A percentile compares a stretch with the other conserved stretches of the same genome.
These are phyloP conservation scores for Mycena albidolilacea DNA, from an alignment of 768 basidiomycete species.

Conservation along the genomic window DNA sequence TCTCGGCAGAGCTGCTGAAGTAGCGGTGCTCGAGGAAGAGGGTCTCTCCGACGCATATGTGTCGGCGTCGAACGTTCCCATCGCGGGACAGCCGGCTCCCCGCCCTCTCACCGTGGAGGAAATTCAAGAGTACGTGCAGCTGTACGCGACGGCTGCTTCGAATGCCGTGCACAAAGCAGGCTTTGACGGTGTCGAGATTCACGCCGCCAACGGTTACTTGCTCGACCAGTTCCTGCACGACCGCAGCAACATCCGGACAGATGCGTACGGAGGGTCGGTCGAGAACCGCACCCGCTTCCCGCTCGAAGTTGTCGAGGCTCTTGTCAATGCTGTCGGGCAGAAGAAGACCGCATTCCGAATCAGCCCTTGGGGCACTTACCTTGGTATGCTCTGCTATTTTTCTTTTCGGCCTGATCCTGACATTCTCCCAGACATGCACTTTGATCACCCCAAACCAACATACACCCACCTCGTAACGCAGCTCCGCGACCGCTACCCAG, in stretches of 20 bases:
- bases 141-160: too few species aligned
- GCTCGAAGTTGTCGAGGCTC: neutral
- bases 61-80: neutral
- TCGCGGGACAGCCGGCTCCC: neutral
- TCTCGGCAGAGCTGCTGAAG: too few species aligned
- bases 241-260: neutral
- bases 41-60: neutral
- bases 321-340: constrained; percentile 14
- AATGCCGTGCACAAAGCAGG: too few species aligned
- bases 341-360: constrained; percentile 54
- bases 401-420: constrained; percentile 18
- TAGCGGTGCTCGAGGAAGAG: neutral
- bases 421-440: neutral
- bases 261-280: too few species aligned
- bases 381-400: neutral
- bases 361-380: neutral
- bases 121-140: too few species aligned
- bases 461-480: neutral
- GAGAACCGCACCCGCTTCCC: too few species aligned
- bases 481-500: neutral
- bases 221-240: neutral
- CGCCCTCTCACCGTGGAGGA: too few species aligned
- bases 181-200: neutral
- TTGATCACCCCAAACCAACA: neutral
- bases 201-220: neutral